phyloP scores from a whole-genome alignment of 305 asterid genomes.

The Petunia hybrid region DNA sequence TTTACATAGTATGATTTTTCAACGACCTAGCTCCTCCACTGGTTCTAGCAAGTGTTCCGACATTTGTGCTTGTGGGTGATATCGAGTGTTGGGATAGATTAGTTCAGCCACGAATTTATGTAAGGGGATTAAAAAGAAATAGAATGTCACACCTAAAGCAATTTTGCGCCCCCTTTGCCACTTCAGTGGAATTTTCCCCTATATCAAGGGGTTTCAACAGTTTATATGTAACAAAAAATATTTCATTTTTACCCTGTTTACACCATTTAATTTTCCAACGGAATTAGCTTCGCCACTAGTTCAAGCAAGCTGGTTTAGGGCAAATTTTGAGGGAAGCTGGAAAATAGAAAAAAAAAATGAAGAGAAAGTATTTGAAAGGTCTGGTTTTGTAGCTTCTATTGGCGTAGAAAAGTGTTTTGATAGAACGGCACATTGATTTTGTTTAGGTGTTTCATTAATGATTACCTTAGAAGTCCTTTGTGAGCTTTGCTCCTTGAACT shows the following conservation, averaged over 20 bases:
- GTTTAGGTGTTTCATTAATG: conserved; percentile 3
- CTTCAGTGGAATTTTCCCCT: too few relatives aligned
- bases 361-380: neutral
- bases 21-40: too few relatives aligned
- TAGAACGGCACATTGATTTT: neutral
- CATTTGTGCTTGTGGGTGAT: neutral
- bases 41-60: neutral
- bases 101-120: too few relatives aligned
- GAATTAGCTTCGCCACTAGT: neutral
- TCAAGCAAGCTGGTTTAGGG: neutral
- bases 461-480: neutral
- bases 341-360: neutral
- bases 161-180: too few relatives aligned
- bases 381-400: neutral
- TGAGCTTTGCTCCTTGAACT: neutral
- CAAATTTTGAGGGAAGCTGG: neutral
- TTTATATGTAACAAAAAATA: too few relatives aligned
- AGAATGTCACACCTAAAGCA: too few relatives aligned
- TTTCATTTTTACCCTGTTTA: too few relatives aligned
- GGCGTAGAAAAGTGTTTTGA: neutral
- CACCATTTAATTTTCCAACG: too few relatives aligned
- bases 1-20: too few relatives aligned
- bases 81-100: too few relatives aligned
- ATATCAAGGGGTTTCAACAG: too few relatives aligned
- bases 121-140: too few relatives aligned